phyloP scores from a whole-genome alignment of 2,329 filamentous ascomycete genomes.

The Alternaria sp. region DNA sequence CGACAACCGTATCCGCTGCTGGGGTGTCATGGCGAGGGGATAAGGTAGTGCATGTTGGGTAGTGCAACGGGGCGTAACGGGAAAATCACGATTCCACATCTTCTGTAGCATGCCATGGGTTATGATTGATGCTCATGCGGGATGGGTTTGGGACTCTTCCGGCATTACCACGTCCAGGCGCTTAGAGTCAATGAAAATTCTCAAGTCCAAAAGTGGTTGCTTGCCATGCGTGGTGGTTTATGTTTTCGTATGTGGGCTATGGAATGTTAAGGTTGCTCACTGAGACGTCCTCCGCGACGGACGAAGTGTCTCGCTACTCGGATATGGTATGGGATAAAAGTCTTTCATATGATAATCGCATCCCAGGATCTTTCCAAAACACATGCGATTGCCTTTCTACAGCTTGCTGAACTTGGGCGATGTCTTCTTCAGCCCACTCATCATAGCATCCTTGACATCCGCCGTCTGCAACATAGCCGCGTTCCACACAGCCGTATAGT shows the following conservation, averaged over 20 bases:
- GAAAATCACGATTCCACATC: constrained; percentile 49
- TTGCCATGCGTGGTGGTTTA: constrained; percentile 8
- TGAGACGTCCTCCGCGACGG: background rate
- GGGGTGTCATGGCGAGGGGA: constrained; percentile 52
- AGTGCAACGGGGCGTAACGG: constrained; percentile 35
- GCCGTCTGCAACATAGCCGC: constrained; percentile 78
- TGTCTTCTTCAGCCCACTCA: constrained; percentile 80
- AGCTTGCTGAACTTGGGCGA: constrained; percentile 83
- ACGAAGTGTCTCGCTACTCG: constrained; percentile 66
- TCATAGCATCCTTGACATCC: constrained; percentile 76
- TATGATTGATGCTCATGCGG: constrained; percentile 45
- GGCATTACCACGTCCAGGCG: constrained; percentile 51
- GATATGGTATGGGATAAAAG: background rate
- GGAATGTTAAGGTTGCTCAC: background rate
- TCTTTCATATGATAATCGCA: background rate
- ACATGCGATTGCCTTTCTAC: constrained; percentile 48
- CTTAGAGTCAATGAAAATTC: constrained; percentile 53
- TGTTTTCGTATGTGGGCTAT: background rate
- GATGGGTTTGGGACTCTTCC: constrained; percentile 45
- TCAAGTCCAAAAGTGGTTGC: constrained; percentile 41
- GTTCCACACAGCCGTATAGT: constrained; percentile 90
- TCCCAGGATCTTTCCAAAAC: background rate
- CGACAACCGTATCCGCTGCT: constrained; percentile 77
- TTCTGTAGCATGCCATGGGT: constrained; percentile 49
- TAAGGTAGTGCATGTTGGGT: constrained; percentile 39